A percentile compares a stretch with the other conserved stretches of the same genome.
These are phyloP conservation scores for Cyberlindnera suaveolens DNA, from an alignment of 805 yeast genomes.

Conservation along the genomic window DNA sequence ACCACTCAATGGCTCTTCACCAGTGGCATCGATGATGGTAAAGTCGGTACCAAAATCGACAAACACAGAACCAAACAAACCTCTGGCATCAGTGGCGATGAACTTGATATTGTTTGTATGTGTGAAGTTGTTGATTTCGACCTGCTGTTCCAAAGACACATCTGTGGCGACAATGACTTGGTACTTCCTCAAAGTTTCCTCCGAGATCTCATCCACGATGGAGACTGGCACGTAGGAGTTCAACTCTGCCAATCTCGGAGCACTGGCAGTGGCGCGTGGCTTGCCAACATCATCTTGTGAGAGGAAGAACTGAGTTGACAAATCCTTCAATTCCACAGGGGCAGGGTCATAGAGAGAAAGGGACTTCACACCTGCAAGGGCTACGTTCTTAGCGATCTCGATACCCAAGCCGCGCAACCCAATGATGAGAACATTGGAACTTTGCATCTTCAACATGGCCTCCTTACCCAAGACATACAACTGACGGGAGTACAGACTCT, in stretches of 20 bases:
- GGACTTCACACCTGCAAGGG: conserved; percentile 95
- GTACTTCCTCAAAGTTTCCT: conserved; percentile 47
- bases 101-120: conserved; percentile 71
- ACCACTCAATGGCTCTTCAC: conserved; percentile 88
- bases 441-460: conserved; percentile 96
- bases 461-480: conserved; percentile 94
- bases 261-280: conserved; percentile 69
- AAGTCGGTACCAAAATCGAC: conserved; percentile 86
- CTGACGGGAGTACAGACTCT: conserved; percentile 92
- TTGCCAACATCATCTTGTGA: conserved; percentile 66
- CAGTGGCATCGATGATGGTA: conserved; percentile 76
- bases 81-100: conserved; percentile 76
- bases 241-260: conserved; percentile 66
- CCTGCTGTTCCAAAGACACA: conserved; percentile 62
- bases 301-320: conserved; percentile 87
- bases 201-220: conserved; percentile 49
- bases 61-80: conserved; percentile 82
- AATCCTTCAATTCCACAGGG: conserved; percentile 58
- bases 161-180: conserved; percentile 87
- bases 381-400: conserved; percentile 94
- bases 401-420: conserved; percentile 92
- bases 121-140: conserved; percentile 67
- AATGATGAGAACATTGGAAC: conserved; percentile 83
- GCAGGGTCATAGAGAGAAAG: conserved; percentile 79
- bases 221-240: conserved; percentile 87